Base-by-base conservation (phyloP, 768 basidiomycete species). In the Gloeophyllum trabeum region DNA sequence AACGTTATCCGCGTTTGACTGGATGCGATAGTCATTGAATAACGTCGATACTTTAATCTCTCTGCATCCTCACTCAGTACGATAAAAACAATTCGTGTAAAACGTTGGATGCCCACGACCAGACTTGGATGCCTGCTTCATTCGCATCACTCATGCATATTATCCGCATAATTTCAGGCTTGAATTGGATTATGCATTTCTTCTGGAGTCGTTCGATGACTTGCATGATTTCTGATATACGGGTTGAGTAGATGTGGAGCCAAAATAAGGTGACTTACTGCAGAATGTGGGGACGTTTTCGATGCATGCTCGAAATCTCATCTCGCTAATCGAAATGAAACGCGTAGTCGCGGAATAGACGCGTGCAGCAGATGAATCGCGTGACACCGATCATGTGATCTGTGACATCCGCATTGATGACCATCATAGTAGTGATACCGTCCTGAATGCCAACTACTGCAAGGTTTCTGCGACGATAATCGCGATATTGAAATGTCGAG, bases 101-200 rank as follows among this genome's bases (percentile, higher is more conserved):
- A 24, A 24, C n/a, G n/a, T n/a, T n/a, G n/a, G 26, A 2, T 16
- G 61, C 76, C 42, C 43, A 77, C 76, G 74, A 73, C 90, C 90
- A 92, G 40, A 92, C 86, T 57, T 92, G 89, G 3, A 89, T 78
- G 3, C 86, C 86, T 1, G 84, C 86, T 51, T 88, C 85, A 50
- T 79, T 81, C 28, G 75, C 73, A 42, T 88, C 84, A 39, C 68
- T 74, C 44, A 82, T 81, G 65, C 90, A 92, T 42, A 93, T 90
- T 45, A 92, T 76, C 46, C 80, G 79, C 67, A 91, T 79, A 26
- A 74, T 75, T 12, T 65, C 67, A 52, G 82, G 78, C 0, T 76
- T 77, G 53, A 90, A 85, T 58, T 79, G 80, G 55, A 92, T 76
- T 43, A 87, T 78, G 50, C 84, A 89, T 67, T 69, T 79, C 60